These are phyloP conservation scores for Euphorbia celastroides DNA, from an alignment of 441 rosid genomes.

Conservation along the genomic window DNA sequence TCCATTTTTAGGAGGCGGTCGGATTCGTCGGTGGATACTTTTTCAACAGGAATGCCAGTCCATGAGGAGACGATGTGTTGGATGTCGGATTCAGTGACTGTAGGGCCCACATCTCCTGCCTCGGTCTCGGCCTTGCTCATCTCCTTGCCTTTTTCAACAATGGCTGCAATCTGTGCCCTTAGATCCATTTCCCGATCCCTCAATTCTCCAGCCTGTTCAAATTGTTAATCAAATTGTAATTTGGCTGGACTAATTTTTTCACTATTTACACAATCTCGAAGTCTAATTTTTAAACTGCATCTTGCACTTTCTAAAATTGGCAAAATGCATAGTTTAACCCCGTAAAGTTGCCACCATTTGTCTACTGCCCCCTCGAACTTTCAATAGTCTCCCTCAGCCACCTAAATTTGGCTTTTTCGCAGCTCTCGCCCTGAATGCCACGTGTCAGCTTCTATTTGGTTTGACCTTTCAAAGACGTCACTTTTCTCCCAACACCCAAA, in stretches of 20 bases:
- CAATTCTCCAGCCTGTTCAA: conserved; percentile 80
- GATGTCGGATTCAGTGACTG: conserved; percentile 80
- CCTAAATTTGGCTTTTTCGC: no score
- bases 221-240: conserved; percentile 3
- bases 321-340: no score
- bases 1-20: conserved; percentile 96
- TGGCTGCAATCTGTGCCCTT: conserved; percentile 78
- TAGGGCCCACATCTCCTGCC: conserved; percentile 82
- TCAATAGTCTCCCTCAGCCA: no score
- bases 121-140: conserved; percentile 90
- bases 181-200: conserved; percentile 96
- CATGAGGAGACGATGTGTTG: conserved; percentile 91
- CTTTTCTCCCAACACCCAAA: no score
- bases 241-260: neutral
- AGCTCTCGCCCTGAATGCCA: no score
- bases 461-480: no score
- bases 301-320: no score
- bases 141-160: conserved; percentile 89
- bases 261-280: neutral
- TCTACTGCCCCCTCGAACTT: no score
- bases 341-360: no score
- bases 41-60: conserved; percentile 99
- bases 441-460: no score
- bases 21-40: conserved; percentile 92
- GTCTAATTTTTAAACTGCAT: no score